Evolutionary conservation across 345 rosid genomes (phyloP).

Genomic region (Linum usitatissimum): DNA sequence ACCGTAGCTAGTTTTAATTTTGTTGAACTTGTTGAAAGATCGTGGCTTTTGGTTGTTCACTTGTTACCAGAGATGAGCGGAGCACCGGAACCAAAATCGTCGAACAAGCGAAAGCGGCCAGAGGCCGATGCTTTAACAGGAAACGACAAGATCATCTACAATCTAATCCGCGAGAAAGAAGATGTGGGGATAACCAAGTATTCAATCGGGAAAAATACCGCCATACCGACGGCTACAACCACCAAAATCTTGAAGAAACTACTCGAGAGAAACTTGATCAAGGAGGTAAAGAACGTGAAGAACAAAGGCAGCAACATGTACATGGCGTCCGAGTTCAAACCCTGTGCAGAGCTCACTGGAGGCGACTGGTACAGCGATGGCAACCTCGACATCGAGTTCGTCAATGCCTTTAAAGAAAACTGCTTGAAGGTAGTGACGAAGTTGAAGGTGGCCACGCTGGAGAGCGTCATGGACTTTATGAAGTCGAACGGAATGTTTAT

Average conservation of each 20-base stretch:
- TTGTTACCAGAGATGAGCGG: conserved; percentile 16
- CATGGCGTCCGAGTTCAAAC: conserved; percentile 54
- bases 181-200: conserved; percentile 42
- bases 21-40: background rate
- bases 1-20: no score
- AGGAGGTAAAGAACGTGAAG: conserved; percentile 53
- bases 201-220: conserved; percentile 28
- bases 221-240: conserved; percentile 3
- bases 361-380: conserved; percentile 76
- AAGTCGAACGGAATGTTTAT: conserved; percentile 24
- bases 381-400: conserved; percentile 33
- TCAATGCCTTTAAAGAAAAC: conserved; percentile 26
- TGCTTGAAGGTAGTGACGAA: conserved; percentile 30
- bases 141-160: conserved; percentile 37
- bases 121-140: conserved; percentile 33
- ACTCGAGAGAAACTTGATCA: conserved; percentile 35
- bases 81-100: conserved; percentile 2
- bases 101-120: conserved; percentile 41
- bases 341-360: conserved; percentile 56
- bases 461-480: conserved; percentile 26
- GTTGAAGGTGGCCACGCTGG: conserved; percentile 41
- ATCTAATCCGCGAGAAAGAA: conserved; percentile 41
- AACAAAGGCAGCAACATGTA: conserved; percentile 43
- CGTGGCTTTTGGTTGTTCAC: background rate
- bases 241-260: conserved; percentile 37